Evolutionary conservation across 2,329 filamentous ascomycete species (phyloP).

Genomic region (Alternaria viburni): DNA sequence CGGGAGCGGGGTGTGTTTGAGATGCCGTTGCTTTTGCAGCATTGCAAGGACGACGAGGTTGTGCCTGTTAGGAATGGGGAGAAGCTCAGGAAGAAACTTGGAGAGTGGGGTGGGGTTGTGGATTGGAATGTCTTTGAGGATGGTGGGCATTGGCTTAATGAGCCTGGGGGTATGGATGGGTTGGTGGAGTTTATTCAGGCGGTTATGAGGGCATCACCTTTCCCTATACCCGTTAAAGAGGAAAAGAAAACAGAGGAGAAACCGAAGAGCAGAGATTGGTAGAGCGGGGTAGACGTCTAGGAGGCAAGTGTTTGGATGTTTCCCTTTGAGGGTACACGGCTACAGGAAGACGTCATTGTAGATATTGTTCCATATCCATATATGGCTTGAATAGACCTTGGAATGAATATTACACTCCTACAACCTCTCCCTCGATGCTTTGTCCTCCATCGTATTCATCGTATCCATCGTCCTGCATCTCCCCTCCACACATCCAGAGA

Average conservation of each 20-base stretch:
- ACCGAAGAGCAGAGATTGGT: background rate
- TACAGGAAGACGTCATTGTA: background rate
- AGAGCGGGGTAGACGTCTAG: background rate
- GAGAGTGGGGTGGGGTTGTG: slow-evolving; percentile 44
- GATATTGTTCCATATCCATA: background rate
- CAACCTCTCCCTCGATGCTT: background rate
- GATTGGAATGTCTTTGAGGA: slow-evolving; percentile 50
- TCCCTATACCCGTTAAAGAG: background rate
- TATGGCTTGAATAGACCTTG: background rate
- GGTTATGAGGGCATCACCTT: background rate
- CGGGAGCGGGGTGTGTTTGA: background rate
- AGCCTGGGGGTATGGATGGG: slow-evolving; percentile 58
- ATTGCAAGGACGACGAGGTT: slow-evolving; percentile 51
- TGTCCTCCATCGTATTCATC: background rate
- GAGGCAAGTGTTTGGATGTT: background rate
- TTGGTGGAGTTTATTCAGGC: slow-evolving; percentile 35
- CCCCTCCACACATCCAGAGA: background rate
- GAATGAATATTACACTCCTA: background rate
- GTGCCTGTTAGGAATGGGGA: slow-evolving; percentile 48
- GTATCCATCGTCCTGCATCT: background rate
- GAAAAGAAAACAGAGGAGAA: background rate
- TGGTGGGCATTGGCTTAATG: slow-evolving; percentile 56
- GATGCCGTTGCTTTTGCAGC: slow-evolving; percentile 54
- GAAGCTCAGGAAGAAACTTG: slow-evolving; percentile 45
- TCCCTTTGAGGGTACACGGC: background rate